A percentile compares a stretch with the other conserved stretches of the same genome.
phyloP scores from a whole-genome alignment of 306 rosid genomes.

The Rubus parviflorus region DNA sequence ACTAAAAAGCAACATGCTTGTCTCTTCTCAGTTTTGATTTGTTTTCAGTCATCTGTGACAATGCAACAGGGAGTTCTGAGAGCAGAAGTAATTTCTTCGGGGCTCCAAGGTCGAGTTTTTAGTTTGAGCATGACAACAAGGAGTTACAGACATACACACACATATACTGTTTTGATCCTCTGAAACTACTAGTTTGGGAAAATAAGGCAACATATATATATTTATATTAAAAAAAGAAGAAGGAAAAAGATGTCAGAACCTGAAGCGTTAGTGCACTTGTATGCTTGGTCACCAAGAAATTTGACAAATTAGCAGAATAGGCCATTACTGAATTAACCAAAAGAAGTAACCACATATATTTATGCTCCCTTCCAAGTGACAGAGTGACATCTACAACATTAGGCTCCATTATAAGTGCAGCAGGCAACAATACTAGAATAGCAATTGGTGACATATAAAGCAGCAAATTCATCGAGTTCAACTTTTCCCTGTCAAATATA shows the following conservation, averaged over 20 bases:
- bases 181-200: background rate
- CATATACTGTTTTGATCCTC: background rate
- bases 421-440: slow-evolving; percentile 71
- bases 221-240: background rate
- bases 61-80: background rate
- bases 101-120: background rate
- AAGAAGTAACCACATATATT: slow-evolving; percentile 86
- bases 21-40: background rate
- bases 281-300: slow-evolving; percentile 97
- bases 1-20: background rate
- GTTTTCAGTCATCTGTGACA: background rate
- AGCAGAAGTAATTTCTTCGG: background rate
- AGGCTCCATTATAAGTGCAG: slow-evolving; percentile 91
- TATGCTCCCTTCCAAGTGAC: slow-evolving; percentile 70
- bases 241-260: slow-evolving; percentile 46
- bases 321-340: slow-evolving; percentile 78
- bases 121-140: background rate
- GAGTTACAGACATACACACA: background rate
- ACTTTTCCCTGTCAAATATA: slow-evolving; percentile 70
- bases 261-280: slow-evolving; percentile 95
- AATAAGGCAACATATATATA: background rate
- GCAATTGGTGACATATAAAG: slow-evolving; percentile 96
- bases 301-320: slow-evolving; percentile 83
- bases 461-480: slow-evolving; percentile 95
- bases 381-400: slow-evolving; percentile 60